phyloP scores from a whole-genome alignment of 2,329 filamentous ascomycete species.

The Trichoderma atroviride region DNA sequence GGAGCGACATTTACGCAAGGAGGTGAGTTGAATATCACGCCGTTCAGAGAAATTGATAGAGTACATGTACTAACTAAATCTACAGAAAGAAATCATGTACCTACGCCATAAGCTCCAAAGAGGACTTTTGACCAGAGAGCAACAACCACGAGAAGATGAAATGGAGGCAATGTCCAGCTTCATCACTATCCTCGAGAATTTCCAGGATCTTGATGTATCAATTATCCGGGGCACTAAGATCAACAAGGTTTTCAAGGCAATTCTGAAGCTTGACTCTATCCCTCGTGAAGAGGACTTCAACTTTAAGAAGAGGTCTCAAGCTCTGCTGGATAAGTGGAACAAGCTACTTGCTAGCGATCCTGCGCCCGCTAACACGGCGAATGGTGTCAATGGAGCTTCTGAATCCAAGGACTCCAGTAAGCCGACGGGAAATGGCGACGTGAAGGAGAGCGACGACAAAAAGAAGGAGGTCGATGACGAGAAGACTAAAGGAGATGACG shows the following conservation, averaged over 20 bases:
- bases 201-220: slow-evolving; percentile 77
- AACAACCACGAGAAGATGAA: slow-evolving; percentile 82
- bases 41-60: neutral
- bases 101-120: slow-evolving; percentile 94
- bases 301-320: slow-evolving; percentile 82
- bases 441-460: slow-evolving; percentile 41
- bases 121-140: slow-evolving; percentile 83
- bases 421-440: slow-evolving; percentile 45
- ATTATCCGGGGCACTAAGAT: slow-evolving; percentile 95
- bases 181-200: slow-evolving; percentile 77
- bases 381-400: slow-evolving; percentile 53
- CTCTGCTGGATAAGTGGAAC: slow-evolving; percentile 86
- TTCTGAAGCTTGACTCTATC: slow-evolving; percentile 83
- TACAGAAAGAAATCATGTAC: slow-evolving; percentile 79
- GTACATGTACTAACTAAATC: slow-evolving; percentile 38
- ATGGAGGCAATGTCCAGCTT: slow-evolving; percentile 79
- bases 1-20: slow-evolving; percentile 61
- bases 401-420: slow-evolving; percentile 47
- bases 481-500: slow-evolving; percentile 31
- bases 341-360: slow-evolving; percentile 69
- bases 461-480: slow-evolving; percentile 40
- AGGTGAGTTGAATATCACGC: slow-evolving; percentile 46
- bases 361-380: slow-evolving; percentile 40
- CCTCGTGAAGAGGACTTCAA: slow-evolving; percentile 85
- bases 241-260: slow-evolving; percentile 95